A percentile compares a stretch with the other conserved stretches of the same genome.
phyloP scores from a whole-genome alignment of 176 grass and related monocot genomes.

The Zoysia japonica region DNA sequence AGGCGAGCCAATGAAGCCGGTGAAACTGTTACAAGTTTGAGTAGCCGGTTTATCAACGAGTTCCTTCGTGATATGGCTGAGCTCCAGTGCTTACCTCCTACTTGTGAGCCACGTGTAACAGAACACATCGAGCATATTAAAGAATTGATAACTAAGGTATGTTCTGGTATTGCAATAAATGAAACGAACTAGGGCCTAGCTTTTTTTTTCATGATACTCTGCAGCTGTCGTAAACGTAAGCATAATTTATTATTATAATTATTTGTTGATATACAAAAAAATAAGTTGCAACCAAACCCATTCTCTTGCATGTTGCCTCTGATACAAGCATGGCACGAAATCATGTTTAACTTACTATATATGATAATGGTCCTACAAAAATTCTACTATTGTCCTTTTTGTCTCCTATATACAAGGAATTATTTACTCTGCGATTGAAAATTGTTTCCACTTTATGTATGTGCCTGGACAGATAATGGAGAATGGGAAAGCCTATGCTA shows the following conservation, averaged over 20 bases:
- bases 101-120: constrained; percentile 68
- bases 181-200: not conserved
- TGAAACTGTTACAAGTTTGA: constrained; percentile 68
- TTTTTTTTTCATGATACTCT: constrained; percentile 1
- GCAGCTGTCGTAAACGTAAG: not conserved
- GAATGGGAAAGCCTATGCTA: constrained; percentile 57
- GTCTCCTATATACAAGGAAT: not conserved
- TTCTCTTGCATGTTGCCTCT: not conserved
- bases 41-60: constrained; percentile 59
- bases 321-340: not conserved
- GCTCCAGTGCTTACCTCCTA: constrained; percentile 74
- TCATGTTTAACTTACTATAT: not conserved
- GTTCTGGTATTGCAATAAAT: not conserved
- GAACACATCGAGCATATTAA: constrained; percentile 82
- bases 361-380: not conserved
- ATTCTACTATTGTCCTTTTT: not conserved
- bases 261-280: not conserved
- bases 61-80: constrained; percentile 73
- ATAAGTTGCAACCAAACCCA: not conserved
- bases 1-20: constrained; percentile 75
- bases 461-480: constrained; percentile 58
- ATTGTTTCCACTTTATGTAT: not conserved
- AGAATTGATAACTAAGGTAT: constrained; percentile 78
- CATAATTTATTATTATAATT: not conserved
- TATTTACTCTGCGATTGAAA: not conserved